Percentiles rank a stretch among this genome's conserved stretches.
Conservation (phyloP, 2,329 filamentous ascomycete species). For the Phyllosticta citrichinensis region DNA sequence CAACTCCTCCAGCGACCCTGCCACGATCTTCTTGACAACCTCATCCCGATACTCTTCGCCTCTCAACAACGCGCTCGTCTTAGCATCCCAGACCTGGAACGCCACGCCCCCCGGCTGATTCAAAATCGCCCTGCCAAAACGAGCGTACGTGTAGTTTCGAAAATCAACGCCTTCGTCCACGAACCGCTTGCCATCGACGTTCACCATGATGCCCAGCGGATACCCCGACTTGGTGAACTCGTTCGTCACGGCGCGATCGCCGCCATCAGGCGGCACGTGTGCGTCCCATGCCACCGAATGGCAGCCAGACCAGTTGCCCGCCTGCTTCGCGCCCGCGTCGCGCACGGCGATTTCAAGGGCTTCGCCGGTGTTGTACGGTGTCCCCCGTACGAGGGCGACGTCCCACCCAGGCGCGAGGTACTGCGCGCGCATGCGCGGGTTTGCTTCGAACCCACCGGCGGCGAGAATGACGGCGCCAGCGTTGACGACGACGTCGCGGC, state of each 20-base stretch:
- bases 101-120: slow-evolving; percentile 47
- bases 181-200: slow-evolving; percentile 48
- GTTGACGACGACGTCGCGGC: slow-evolving; percentile 22
- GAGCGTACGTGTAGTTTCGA: slow-evolving; percentile 58
- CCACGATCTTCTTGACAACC: slow-evolving; percentile 44
- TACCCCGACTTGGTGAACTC: slow-evolving; percentile 62
- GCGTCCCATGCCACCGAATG: slow-evolving; percentile 58
- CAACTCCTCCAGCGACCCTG: slow-evolving; percentile 44
- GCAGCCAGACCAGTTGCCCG: slow-evolving; percentile 54
- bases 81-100: slow-evolving; percentile 56
- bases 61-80: slow-evolving; percentile 43
- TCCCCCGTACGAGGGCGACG: slow-evolving; percentile 51
- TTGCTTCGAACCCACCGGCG: slow-evolving; percentile 56
- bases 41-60: slow-evolving; percentile 53
- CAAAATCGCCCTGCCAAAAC: slow-evolving; percentile 53
- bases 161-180: slow-evolving; percentile 58
- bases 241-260: slow-evolving; percentile 52
- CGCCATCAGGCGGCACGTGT: slow-evolving; percentile 44
- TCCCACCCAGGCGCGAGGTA: slow-evolving; percentile 54
- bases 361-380: slow-evolving; percentile 55
- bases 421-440: slow-evolving; percentile 44
- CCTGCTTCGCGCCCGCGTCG: slow-evolving; percentile 40
- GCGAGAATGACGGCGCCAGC: slow-evolving; percentile 41
- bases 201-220: slow-evolving; percentile 56
- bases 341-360: slow-evolving; percentile 44